A percentile compares a stretch with the other conserved stretches of the same genome.
Conservation (phyloP, 1,284 basidiomycete species). For the Boletellus deceptivus region DNA sequence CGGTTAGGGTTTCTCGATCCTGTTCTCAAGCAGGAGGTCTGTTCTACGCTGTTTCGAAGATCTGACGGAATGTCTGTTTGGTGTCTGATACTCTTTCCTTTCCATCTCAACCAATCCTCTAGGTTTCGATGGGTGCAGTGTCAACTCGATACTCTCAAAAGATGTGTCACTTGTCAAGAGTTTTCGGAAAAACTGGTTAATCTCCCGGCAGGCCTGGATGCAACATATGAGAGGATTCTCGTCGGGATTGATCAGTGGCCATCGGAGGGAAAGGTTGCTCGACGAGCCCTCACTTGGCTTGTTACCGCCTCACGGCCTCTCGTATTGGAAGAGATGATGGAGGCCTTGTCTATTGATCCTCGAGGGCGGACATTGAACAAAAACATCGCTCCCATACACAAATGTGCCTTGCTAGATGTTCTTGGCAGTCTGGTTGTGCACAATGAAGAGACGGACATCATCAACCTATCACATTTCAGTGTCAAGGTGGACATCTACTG, state of each 20-base stretch:
- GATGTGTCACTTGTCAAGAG: neutral
- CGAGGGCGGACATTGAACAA: neutral
- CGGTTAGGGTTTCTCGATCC: neutral
- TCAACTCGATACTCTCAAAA: conserved; percentile 10
- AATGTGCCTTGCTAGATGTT: conserved; percentile 4
- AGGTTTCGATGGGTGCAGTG: conserved; percentile 10
- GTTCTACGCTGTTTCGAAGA: neutral
- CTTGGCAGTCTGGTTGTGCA: conserved; percentile 16
- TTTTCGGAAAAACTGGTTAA: neutral
- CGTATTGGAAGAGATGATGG: conserved; percentile 3
- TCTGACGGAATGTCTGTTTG: conserved; percentile 10
- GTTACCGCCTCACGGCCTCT: conserved; percentile 1
- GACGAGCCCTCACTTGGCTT: conserved; percentile 7
- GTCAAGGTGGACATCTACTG: conserved; percentile 9
- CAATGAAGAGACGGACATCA: conserved; percentile 7
- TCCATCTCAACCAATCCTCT: neutral
- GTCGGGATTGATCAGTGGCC: neutral
- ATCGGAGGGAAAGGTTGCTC: neutral
- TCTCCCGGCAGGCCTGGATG: conserved; percentile 6
- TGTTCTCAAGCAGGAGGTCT: neutral
- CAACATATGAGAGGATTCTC: conserved; percentile 8
- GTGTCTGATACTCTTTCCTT: neutral
- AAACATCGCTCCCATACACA: neutral
- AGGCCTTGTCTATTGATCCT: conserved; percentile 11
- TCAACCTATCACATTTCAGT: conserved; percentile 17